Evolutionary conservation across 441 rosid genomes (phyloP), one percentile per base, ranked within the genome.

Genomic region (Pelargonium cotyledonis): DNA sequence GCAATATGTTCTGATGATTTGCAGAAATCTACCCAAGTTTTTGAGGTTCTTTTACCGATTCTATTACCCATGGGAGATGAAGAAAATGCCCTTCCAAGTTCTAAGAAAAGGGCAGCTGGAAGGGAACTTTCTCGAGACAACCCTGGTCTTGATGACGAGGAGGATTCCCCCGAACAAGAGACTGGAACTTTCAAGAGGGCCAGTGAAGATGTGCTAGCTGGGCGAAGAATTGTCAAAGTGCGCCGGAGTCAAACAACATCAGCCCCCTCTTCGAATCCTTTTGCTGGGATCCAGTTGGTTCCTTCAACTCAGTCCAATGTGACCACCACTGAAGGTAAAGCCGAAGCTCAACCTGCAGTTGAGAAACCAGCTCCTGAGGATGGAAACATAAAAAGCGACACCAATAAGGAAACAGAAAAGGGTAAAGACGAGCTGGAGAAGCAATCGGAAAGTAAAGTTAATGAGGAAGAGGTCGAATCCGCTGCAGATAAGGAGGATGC

Each of bases 31-130:
- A 4, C 19, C 19, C 3, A 4, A n/a, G 23, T 55, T 18, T 16
- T n/a, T 6, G 1, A 55, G 61, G 5, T 55, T 55, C n/a, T 10
- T 6, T 64, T 61, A 51, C 71, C 75, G 31, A 65, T 53, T 67
- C 41, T 7, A 47, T 73, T 18, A 41, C 5, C 73, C 60, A 92
- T 92, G 98, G 87, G 89, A 71, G 98, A 90, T 67, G 74, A 94
- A 10, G 92, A 89, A 49, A 79, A 78, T 79, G 75, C 74, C 18
- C 85, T 89, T 75, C 89, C 91, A 31, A 76, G 94, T 77, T 87
- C 96, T 57, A 92, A 86, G 89, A 92, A 92, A 88, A 90, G 98
- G 75, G 89, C 86, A 70, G 96, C 98, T 51, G 87, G 86, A 70
- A 84, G 89, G 69, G 94, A 92, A 74, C 81, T 92, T 26, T 85